Evolutionary conservation across 177 flowering plant species (phyloP).

Genomic region (Vitis hybrid): DNA sequence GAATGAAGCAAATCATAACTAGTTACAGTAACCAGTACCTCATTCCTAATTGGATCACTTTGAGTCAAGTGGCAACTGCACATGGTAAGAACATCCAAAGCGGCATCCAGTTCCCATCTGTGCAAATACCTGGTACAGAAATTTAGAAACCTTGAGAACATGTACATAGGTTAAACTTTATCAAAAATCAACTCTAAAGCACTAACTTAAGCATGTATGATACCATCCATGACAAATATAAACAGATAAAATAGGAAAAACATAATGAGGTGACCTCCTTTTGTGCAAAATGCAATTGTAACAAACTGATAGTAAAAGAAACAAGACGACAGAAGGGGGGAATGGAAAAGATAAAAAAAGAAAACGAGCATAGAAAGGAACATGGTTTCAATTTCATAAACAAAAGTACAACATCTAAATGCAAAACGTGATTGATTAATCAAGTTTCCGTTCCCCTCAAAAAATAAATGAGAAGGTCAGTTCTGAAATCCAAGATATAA

Average conservation of each 20-base stretch:
- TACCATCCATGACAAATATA: too few relatives aligned
- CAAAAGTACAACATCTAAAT: neutral
- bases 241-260: too few relatives aligned
- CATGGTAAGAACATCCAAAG: constrained; percentile 94
- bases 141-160: neutral
- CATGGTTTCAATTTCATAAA: neutral
- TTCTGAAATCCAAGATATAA: neutral
- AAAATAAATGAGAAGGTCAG: neutral
- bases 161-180: neutral
- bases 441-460: neutral
- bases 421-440: neutral
- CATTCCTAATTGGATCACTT: constrained; percentile 59
- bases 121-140: constrained; percentile 68
- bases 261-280: too few relatives aligned
- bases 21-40: constrained; percentile 39
- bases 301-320: neutral
- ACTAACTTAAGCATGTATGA: too few relatives aligned
- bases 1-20: neutral
- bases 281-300: neutral
- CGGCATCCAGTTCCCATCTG: constrained; percentile 91
- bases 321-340: neutral
- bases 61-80: constrained; percentile 88
- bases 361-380: neutral
- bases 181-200: too few relatives aligned
- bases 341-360: neutral